A percentile compares a stretch with the other conserved stretches of the same genome.
phyloP scores from a whole-genome alignment of 2,329 filamentous ascomycete genomes.

The Colletotrichum sansevieriae region DNA sequence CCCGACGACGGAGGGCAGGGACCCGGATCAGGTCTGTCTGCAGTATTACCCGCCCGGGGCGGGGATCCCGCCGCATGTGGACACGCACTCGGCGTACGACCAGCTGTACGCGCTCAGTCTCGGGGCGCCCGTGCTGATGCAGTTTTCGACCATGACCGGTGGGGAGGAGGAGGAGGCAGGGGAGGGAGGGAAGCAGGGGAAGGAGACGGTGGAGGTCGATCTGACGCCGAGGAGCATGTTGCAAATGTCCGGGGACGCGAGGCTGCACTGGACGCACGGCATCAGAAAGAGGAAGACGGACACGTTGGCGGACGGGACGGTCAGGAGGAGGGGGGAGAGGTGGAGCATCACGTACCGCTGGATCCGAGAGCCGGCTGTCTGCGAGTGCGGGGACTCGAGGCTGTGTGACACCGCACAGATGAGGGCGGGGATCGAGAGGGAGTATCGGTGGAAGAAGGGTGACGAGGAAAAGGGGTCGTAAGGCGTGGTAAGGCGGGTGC shows the following conservation, averaged over 20 bases:
- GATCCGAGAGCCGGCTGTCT: conserved; percentile 59
- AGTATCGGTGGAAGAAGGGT: conserved; percentile 62
- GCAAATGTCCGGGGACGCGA: conserved; percentile 62
- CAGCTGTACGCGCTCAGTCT: conserved; percentile 61
- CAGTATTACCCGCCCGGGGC: conserved; percentile 72
- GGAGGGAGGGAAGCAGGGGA: conserved; percentile 17
- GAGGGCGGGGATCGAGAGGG: conserved; percentile 59
- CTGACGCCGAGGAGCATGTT: conserved; percentile 63
- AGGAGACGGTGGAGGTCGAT: conserved; percentile 57
- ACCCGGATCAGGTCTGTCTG: conserved; percentile 69
- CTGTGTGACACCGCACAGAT: conserved; percentile 66
- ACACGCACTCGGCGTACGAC: conserved; percentile 62
- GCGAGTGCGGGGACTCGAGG: conserved; percentile 63
- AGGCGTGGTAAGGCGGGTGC: background rate
- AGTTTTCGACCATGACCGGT: conserved; percentile 52
- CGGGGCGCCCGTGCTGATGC: conserved; percentile 59
- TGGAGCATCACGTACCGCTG: conserved; percentile 71
- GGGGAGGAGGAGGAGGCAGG: conserved; percentile 35
- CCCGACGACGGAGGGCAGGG: conserved; percentile 56
- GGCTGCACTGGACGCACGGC: conserved; percentile 68
- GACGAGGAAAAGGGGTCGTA: background rate
- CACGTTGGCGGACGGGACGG: conserved; percentile 57
- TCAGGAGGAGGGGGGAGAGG: conserved; percentile 57
- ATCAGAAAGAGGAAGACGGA: conserved; percentile 68
- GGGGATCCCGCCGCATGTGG: conserved; percentile 72